phyloP scores from a whole-genome alignment of 1,284 basidiomycete species.

The Ganoderma multipileum region DNA sequence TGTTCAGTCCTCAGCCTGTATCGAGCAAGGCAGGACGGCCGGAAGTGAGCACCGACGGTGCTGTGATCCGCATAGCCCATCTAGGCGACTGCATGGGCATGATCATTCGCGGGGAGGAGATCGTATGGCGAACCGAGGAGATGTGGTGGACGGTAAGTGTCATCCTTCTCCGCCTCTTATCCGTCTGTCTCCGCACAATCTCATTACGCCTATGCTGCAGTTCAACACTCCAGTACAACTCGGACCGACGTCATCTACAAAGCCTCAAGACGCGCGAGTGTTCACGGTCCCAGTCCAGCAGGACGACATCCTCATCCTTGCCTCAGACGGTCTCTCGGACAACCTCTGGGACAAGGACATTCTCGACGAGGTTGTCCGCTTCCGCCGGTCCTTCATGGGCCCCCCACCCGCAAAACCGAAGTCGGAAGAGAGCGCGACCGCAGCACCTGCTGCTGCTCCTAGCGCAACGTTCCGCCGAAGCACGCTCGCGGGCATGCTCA shows the following conservation, averaged over 20 bases:
- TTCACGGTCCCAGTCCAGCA: conserved; percentile 81
- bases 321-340: conserved; percentile 91
- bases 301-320: conserved; percentile 90
- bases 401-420: background rate
- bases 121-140: conserved; percentile 90
- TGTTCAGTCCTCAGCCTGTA: conserved; percentile 32
- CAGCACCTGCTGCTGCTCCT: conserved; percentile 18
- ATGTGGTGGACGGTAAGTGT: conserved; percentile 86
- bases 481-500: conserved; percentile 69
- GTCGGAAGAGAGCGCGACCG: background rate
- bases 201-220: conserved; percentile 38
- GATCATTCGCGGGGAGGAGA: conserved; percentile 79
- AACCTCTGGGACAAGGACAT: conserved; percentile 97
- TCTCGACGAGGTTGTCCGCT: conserved; percentile 84
- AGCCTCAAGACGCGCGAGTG: conserved; percentile 77
- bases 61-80: conserved; percentile 87
- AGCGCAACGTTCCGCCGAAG: conserved; percentile 51
- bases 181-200: conserved; percentile 11
- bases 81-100: conserved; percentile 93
- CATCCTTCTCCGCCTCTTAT: background rate
- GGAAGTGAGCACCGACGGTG: conserved; percentile 26
- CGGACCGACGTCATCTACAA: conserved; percentile 77
- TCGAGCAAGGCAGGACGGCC: conserved; percentile 16
- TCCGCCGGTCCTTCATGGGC: conserved; percentile 53
- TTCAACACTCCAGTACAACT: conserved; percentile 95